Evolutionary conservation across 371 early-diverging fungal genomes (phyloP).

Genomic region (Amoeboradix gromovi): DNA sequence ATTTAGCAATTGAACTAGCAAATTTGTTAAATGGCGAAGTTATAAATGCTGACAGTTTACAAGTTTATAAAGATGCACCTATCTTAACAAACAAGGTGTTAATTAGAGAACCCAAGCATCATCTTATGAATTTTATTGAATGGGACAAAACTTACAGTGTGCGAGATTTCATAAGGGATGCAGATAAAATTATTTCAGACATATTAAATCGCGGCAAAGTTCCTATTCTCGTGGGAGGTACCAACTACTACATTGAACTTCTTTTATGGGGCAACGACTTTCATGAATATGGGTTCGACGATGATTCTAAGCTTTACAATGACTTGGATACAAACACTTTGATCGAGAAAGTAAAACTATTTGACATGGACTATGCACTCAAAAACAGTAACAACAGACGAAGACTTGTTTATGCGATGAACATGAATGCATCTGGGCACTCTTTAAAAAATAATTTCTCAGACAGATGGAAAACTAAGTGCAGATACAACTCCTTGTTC

Average conservation of each 20-base stretch:
- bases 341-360: background rate
- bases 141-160: constrained; percentile 5
- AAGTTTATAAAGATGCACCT: constrained; percentile 64
- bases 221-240: constrained; percentile 80
- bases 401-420: background rate
- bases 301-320: background rate
- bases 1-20: constrained; percentile 56
- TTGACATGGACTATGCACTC: background rate
- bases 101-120: constrained; percentile 42
- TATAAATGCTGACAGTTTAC: constrained; percentile 49
- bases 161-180: background rate
- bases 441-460: background rate
- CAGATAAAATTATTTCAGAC: constrained; percentile 26
- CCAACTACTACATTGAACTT: constrained; percentile 75
- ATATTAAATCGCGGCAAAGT: constrained; percentile 31
- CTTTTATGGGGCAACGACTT: constrained; percentile 30
- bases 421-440: background rate
- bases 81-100: constrained; percentile 79
- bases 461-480: background rate
- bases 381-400: background rate
- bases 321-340: background rate
- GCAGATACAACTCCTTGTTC: background rate
- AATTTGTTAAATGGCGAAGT: constrained; percentile 30
- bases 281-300: background rate
- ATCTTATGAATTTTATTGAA: constrained; percentile 37